Percentiles rank a stretch among this genome's conserved stretches.
These are phyloP conservation scores for Mortierella sp. DNA, from an alignment of 371 early-diverging fungal species.

Conservation along the genomic window DNA sequence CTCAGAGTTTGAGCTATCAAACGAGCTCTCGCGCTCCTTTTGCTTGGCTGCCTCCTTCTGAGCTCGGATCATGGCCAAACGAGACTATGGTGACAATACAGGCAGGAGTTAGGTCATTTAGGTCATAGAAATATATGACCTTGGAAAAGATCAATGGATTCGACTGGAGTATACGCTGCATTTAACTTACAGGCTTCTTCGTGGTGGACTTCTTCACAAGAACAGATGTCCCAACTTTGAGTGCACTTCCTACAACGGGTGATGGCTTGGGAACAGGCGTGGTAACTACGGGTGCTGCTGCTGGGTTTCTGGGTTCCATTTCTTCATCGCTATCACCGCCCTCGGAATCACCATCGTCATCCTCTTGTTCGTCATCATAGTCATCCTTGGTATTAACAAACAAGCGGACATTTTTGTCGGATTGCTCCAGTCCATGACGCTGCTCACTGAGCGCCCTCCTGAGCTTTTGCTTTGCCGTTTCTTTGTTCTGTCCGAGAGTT, in stretches of 20 bases:
- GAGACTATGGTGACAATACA: constrained; percentile 22
- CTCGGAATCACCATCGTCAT: constrained; percentile 25
- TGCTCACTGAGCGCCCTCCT: constrained; percentile 79
- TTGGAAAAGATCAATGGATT: too few relatives aligned
- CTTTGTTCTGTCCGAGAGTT: constrained; percentile 74
- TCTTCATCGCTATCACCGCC: constrained; percentile 9
- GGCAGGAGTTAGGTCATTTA: not conserved
- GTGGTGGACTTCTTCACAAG: constrained; percentile 44
- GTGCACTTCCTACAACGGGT: constrained; percentile 45
- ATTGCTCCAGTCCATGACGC: constrained; percentile 70
- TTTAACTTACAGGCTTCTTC: constrained; percentile 51
- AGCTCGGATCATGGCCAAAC: constrained; percentile 39
- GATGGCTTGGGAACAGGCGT: constrained; percentile 9
- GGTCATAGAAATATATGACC: too few relatives aligned
- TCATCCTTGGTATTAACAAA: constrained; percentile 48
- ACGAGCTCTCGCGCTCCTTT: constrained; percentile 68
- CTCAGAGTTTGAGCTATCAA: constrained; percentile 77
- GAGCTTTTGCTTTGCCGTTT: constrained; percentile 79
- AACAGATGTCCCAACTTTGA: constrained; percentile 52
- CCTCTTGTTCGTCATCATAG: constrained; percentile 58
- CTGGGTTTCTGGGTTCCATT: constrained; percentile 48
- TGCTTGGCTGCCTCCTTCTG: constrained; percentile 60
- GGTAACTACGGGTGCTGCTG: constrained; percentile 6
- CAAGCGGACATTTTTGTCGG: constrained; percentile 57
- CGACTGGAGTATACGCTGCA: too few relatives aligned